These are phyloP conservation scores for Nematocida sp. DNA, from an alignment of 371 early-diverging fungal genomes.

Conservation along the genomic window DNA sequence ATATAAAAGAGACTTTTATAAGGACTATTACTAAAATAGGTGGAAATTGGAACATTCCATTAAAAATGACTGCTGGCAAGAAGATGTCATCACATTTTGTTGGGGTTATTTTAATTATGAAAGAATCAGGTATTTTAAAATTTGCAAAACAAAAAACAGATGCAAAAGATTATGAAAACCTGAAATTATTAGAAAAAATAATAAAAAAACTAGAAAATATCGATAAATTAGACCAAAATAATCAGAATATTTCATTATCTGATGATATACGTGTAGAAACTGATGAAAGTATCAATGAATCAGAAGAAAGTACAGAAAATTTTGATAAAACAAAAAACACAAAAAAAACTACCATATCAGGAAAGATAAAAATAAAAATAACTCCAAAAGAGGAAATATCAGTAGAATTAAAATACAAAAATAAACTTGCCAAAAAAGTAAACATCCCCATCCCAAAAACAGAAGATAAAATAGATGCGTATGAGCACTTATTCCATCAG, in stretches of 20 bases:
- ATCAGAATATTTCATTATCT: not conserved
- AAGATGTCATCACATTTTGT: constrained; percentile 50
- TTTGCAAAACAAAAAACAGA: not conserved
- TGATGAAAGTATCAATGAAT: constrained; percentile 3
- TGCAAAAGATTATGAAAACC: constrained; percentile 35
- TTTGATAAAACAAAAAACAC: not conserved
- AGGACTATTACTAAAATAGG: constrained; percentile 18
- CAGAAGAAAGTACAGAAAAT: not conserved
- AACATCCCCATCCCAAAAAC: constrained; percentile 7
- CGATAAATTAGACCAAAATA: not conserved
- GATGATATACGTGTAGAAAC: not conserved
- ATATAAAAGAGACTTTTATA: constrained; percentile 36
- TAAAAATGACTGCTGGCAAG: constrained; percentile 50
- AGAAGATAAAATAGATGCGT: constrained; percentile 12
- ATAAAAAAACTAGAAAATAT: not conserved
- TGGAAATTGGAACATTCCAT: constrained; percentile 25
- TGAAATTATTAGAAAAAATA: not conserved
- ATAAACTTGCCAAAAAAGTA: constrained; percentile 32
- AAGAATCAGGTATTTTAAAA: not conserved
- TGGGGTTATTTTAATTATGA: constrained; percentile 20
- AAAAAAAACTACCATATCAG: not conserved
- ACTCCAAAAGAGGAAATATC: constrained; percentile 46
- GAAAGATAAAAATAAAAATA: constrained; percentile 31
- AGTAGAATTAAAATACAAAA: constrained; percentile 18
- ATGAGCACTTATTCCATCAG: constrained; percentile 41